A percentile compares a stretch with the other conserved stretches of the same genome.
These are phyloP conservation scores for Austroboletus rostrupii DNA, from an alignment of 1,284 basidiomycete genomes.

Conservation along the genomic window DNA sequence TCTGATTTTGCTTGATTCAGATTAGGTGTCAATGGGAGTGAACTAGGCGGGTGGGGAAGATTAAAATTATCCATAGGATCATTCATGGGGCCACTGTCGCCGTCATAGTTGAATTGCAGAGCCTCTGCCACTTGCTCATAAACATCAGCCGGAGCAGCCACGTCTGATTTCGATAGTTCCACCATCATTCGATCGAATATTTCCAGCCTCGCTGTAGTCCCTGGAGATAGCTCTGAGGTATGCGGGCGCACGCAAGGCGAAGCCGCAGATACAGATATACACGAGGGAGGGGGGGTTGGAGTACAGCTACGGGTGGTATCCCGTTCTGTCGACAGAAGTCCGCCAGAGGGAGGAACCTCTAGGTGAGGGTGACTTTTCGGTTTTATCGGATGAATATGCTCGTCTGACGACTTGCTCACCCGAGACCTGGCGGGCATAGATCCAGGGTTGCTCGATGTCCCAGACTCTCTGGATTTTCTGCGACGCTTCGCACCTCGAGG, in stretches of 20 bases:
- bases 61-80: background rate
- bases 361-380: background rate
- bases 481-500: conserved; percentile 22
- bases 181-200: conserved; percentile 26
- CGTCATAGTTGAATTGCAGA: background rate
- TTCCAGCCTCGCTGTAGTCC: conserved; percentile 24
- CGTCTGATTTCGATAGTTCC: background rate
- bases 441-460: background rate
- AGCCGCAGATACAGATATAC: conserved; percentile 2
- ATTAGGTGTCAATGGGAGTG: conserved; percentile 6
- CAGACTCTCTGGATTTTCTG: background rate
- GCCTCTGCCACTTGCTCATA: conserved; percentile 2
- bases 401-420: background rate
- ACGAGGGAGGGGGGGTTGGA: background rate
- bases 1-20: background rate
- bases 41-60: conserved; percentile 1
- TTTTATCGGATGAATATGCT: background rate
- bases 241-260: background rate
- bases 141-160: background rate
- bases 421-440: background rate
- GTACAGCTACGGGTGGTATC: background rate
- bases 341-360: background rate
- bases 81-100: background rate
- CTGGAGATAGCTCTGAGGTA: conserved; percentile 24
- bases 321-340: background rate